These are phyloP conservation scores for Sphaerosporella brunnea DNA, from an alignment of 495 filamentous ascomycete species.

Conservation along the genomic window DNA sequence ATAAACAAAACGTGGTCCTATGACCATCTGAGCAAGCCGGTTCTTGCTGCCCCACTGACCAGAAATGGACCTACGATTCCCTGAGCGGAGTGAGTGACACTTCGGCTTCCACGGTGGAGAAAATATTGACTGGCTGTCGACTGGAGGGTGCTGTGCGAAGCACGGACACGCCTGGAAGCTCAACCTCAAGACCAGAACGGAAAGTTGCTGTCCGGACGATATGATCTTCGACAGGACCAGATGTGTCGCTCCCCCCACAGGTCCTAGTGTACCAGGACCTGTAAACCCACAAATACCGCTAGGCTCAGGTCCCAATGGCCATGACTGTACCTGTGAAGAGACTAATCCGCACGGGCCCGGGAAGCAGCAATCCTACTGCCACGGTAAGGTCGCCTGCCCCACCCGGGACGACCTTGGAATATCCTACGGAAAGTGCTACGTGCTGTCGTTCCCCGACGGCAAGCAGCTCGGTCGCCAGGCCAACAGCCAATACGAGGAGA, in stretches of 20 bases:
- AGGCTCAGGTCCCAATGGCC: no score
- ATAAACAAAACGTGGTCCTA: not conserved
- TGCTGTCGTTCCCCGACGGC: not conserved
- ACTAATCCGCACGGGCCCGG: no score
- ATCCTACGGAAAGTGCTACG: not conserved
- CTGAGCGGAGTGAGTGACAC: no score
- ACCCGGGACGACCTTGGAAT: not conserved
- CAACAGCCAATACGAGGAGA: not conserved
- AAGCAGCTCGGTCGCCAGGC: not conserved
- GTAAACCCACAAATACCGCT: no score
- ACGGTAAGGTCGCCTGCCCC: not conserved
- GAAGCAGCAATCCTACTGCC: not conserved
- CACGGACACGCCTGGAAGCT: not conserved
- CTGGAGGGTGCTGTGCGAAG: not conserved
- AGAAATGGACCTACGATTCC: not conserved
- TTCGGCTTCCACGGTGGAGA: no score
- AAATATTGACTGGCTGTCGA: no score
- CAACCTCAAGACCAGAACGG: not conserved
- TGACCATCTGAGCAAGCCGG: not conserved
- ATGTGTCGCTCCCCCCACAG: not conserved
- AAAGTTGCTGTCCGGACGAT: not conserved
- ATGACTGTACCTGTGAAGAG: no score
- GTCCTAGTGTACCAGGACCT: no score
- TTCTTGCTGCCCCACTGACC: not conserved
- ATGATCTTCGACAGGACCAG: not conserved